These are phyloP conservation scores for Begonia loranthoides DNA, from an alignment of 306 rosid genomes.

Conservation along the genomic window DNA sequence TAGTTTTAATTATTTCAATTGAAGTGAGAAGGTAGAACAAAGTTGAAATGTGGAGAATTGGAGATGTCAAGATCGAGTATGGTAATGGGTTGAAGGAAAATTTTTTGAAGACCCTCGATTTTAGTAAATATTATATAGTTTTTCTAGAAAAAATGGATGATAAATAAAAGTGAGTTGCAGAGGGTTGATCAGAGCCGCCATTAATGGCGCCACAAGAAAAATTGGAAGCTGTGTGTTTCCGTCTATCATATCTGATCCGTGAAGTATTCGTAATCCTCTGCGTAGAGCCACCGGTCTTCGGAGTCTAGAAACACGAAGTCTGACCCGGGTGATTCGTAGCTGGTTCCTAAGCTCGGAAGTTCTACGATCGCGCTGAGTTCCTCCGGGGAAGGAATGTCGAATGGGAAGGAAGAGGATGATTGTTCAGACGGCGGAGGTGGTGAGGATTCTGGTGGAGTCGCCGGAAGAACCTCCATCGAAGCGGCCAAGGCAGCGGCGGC, in stretches of 20 bases:
- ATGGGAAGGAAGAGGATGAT: conserved; percentile 10
- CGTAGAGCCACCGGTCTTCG: conserved; percentile 26
- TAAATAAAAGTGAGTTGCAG: background rate
- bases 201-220: conserved; percentile 33
- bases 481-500: conserved; percentile 55
- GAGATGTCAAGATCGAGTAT: no score
- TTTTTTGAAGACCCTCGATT: background rate
- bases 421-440: conserved; percentile 9
- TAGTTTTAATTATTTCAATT: no score
- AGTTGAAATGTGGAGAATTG: no score
- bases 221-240: conserved; percentile 16
- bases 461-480: conserved; percentile 20
- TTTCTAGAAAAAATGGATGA: background rate
- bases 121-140: background rate
- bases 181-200: background rate
- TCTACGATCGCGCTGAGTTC: conserved; percentile 11
- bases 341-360: conserved; percentile 34
- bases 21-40: no score
- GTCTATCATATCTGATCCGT: conserved; percentile 14
- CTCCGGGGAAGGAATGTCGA: conserved; percentile 8
- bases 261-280: conserved; percentile 16
- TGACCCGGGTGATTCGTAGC: conserved; percentile 24
- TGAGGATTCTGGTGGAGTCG: conserved; percentile 4
- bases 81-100: no score
- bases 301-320: conserved; percentile 23